phyloP scores from a whole-genome alignment of 192 early-diverging fungal genomes.

The Mortierella hygrophila region DNA sequence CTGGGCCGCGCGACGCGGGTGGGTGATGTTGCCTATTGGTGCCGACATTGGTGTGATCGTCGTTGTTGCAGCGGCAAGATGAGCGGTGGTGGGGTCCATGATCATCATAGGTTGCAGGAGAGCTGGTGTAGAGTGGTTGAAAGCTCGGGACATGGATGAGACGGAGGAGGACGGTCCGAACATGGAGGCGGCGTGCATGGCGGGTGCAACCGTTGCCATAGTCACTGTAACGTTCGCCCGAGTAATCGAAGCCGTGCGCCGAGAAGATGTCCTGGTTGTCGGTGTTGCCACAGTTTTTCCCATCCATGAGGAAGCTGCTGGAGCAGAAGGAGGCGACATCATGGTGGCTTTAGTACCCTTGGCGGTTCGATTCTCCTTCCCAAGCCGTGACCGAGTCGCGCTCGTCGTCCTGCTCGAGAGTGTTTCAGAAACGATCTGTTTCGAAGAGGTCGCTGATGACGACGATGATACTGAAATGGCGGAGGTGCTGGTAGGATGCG shows the following conservation, averaged over 20 bases:
- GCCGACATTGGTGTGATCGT: background rate
- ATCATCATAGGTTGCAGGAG: background rate
- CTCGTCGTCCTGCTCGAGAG: slow-evolving; percentile 10
- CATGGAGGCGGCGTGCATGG: background rate
- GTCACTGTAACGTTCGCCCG: background rate
- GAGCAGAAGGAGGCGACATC: background rate
- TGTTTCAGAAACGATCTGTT: background rate
- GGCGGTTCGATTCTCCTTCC: background rate
- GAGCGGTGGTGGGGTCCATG: background rate
- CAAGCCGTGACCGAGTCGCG: slow-evolving; percentile 1
- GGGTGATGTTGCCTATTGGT: slow-evolving; percentile 29
- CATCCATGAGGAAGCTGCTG: too few species aligned
- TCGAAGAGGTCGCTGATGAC: background rate
- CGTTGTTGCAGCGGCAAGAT: background rate
- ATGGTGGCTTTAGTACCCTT: background rate
- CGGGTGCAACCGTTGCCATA: background rate
- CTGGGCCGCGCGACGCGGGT: slow-evolving; percentile 86
- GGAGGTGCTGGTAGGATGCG: background rate
- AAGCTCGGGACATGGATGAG: background rate
- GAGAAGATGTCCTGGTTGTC: background rate
- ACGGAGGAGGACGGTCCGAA: background rate
- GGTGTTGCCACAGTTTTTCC: background rate
- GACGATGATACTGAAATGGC: background rate
- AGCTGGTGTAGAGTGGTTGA: background rate
- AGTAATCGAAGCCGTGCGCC: background rate